A percentile compares a stretch with the other conserved stretches of the same genome.
phyloP scores from a whole-genome alignment of 2,329 filamentous ascomycete species.

The Metarhizium brunneum region DNA sequence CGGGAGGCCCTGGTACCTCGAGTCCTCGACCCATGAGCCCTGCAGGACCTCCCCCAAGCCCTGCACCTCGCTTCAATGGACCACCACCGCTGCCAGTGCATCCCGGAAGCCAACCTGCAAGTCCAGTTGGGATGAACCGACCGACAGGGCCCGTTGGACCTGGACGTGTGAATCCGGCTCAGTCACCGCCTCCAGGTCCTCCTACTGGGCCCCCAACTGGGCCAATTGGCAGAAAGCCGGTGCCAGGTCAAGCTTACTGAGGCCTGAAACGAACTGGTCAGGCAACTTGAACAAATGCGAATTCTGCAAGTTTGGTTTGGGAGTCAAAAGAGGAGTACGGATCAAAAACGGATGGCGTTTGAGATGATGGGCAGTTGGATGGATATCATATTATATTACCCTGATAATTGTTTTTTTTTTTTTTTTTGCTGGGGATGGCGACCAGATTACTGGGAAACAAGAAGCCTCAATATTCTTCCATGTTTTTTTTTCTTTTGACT shows the following conservation, averaged over 20 bases:
- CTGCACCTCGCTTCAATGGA: neutral
- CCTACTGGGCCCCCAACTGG: conserved; percentile 30
- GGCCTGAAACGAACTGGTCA: neutral
- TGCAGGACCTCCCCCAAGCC: conserved; percentile 15
- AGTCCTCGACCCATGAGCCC: conserved; percentile 33
- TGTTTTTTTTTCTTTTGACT: conserved; percentile 10
- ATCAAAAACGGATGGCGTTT: conserved; percentile 19
- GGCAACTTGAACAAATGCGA: conserved; percentile 4
- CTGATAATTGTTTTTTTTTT: neutral
- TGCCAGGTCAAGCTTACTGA: conserved; percentile 45
- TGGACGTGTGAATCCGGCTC: conserved; percentile 36
- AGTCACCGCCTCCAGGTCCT: conserved; percentile 21
- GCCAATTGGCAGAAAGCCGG: conserved; percentile 43
- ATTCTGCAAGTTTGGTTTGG: conserved; percentile 5
- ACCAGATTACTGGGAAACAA: neutral
- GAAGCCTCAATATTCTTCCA: conserved; percentile 1
- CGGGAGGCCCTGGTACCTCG: conserved; percentile 9
- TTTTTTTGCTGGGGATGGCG: neutral
- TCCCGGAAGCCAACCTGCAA: conserved; percentile 27
- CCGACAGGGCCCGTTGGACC: conserved; percentile 34
- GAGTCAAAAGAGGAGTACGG: conserved; percentile 13
- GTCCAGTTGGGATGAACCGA: conserved; percentile 31
- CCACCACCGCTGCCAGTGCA: conserved; percentile 17
- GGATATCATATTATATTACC: conserved; percentile 11
- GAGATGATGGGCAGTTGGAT: conserved; percentile 10